Conservation (phyloP, 352 stramenopile species). For the Nothophytophthora sp. region DNA sequence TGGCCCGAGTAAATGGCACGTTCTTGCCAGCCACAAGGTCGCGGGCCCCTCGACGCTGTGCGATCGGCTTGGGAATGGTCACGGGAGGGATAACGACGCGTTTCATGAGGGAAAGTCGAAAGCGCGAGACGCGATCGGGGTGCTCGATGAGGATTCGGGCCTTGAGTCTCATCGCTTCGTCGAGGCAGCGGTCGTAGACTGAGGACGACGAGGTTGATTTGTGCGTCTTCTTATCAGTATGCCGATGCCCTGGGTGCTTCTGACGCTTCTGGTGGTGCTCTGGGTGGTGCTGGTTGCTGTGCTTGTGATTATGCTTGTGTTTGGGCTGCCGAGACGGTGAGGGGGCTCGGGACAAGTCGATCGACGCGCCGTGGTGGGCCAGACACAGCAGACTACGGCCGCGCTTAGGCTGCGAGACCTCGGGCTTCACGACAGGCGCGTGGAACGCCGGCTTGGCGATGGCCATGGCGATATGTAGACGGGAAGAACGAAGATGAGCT, state of each 20-base stretch:
- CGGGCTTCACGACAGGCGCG: constrained; percentile 3
- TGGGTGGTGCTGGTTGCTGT: constrained; percentile 12
- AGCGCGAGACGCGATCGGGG: constrained; percentile 46
- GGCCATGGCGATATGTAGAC: constrained; percentile 12
- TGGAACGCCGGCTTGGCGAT: constrained; percentile 16
- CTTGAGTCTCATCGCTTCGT: constrained; percentile 62
- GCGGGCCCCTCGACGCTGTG: constrained; percentile 21
- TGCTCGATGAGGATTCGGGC: constrained; percentile 49
- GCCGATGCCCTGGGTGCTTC: no score
- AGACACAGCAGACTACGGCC: constrained; percentile 30
- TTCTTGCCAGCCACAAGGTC: constrained; percentile 57
- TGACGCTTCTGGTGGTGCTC: not conserved
- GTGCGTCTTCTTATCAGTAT: no score
- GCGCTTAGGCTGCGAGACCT: constrained; percentile 17
- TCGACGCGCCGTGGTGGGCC: constrained; percentile 27
- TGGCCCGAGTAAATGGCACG: constrained; percentile 61
- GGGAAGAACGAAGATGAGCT: constrained; percentile 8
- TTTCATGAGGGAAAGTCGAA: constrained; percentile 65
- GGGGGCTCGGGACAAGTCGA: constrained; percentile 16
- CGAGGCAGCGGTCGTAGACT: constrained; percentile 32
- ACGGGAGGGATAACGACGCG: constrained; percentile 56
- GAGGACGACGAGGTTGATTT: constrained; percentile 14
- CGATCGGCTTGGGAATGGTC: constrained; percentile 41
- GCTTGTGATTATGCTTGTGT: constrained; percentile 14
- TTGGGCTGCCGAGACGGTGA: constrained; percentile 5